Evolutionary conservation across 768 basidiomycete species (phyloP), one percentile per base, ranked within the genome.

Genomic region (Boletus rubescentipes): DNA sequence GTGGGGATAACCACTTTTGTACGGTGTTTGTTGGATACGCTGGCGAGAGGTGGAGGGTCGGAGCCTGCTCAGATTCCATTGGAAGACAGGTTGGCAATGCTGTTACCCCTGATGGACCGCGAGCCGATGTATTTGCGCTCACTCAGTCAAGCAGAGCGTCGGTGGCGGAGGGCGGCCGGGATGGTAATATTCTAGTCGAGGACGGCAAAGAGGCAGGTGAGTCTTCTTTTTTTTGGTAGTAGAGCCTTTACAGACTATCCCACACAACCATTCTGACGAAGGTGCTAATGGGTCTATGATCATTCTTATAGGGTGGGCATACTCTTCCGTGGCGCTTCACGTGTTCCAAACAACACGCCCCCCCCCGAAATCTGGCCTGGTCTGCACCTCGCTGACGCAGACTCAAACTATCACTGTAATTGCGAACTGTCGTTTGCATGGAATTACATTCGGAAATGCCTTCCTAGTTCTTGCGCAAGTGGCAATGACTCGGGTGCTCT

Each of bases 391-490:
- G 3, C 72, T 77, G 44, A 64, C 73, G 1, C 41, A 47, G 1
- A 61, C 69, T 11, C 64, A 70, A 40, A 75, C 73, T 6, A 48
- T 54, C 9, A 41, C 42, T 2, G 72, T 83, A 36, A 51, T 72
- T 1, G 43, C 51, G n/a, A 74, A 64, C 21, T 84, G 82, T 57
- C 77, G 75, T 38, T 59, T 66, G 30, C 62, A 78, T 14, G 26
- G 5, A 3, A 1, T 84, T n/a, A 82, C 81, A 0, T 79, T 85
- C 35, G 83, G 83, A 1, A 75, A 76, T 45, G 79, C 73, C 3
- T 76, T 73, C 38, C 74, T 79, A 5, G 70, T 79, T 3, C 70
- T 85, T 18, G 76, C 71, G 3, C 84, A 85, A 60, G 68, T 83
- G 4, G 82, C 79, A 0, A 66, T 80, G 49, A 72, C 83, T 4